Percentiles rank a stretch among this genome's conserved stretches.
Conservation (phyloP, 768 basidiomycete species). For the Suillus paluster region DNA sequence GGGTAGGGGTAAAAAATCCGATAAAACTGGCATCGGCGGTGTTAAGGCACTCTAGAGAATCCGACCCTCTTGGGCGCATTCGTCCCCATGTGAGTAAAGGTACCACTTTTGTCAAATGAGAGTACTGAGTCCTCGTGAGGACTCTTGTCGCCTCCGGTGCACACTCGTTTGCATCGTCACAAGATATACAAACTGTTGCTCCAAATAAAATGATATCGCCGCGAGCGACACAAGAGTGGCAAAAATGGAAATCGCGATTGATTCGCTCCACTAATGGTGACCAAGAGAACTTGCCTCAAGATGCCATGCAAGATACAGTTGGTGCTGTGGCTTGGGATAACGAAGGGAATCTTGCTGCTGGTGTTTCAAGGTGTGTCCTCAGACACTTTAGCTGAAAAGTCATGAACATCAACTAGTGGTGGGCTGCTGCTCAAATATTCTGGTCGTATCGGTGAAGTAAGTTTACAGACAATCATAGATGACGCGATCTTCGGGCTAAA, state of each 20-base stretch:
- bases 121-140: constrained; percentile 35
- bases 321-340: constrained; percentile 69
- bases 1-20: constrained; percentile 69
- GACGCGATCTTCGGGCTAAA: not conserved
- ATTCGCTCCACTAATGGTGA: constrained; percentile 13
- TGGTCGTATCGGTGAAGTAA: constrained; percentile 78
- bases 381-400: constrained; percentile 1
- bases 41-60: constrained; percentile 54
- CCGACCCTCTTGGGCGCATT: constrained; percentile 61
- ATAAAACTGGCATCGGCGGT: constrained; percentile 62
- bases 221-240: constrained; percentile 58
- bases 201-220: constrained; percentile 54
- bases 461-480: not conserved
- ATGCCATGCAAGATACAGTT: constrained; percentile 74
- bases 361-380: constrained; percentile 66
- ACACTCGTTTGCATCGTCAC: constrained; percentile 49
- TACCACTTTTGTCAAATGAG: constrained; percentile 2
- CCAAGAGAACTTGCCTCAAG: constrained; percentile 18
- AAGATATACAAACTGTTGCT: constrained; percentile 39
- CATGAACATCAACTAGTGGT: constrained; percentile 52
- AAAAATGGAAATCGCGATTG: constrained; percentile 58
- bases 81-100: constrained; percentile 62
- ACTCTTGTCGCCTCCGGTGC: constrained; percentile 70
- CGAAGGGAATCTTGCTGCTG: constrained; percentile 57
- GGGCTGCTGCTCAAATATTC: constrained; percentile 78